Base-by-base conservation (phyloP, 257 asterid species). In the Salvia miltiorrhiza region DNA sequence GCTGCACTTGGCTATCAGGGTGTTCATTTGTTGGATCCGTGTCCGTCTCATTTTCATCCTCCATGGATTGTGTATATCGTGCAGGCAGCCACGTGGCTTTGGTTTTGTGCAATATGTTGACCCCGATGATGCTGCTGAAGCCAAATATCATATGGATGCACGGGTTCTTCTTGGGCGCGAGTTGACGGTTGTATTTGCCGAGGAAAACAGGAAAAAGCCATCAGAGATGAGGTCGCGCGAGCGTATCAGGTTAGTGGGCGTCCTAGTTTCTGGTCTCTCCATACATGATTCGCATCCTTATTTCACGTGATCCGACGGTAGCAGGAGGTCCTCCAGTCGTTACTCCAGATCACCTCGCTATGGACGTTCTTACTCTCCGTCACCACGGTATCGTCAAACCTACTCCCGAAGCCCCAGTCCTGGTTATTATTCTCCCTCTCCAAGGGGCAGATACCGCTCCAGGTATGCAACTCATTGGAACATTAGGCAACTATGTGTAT, bases 81-180 rank as follows among this genome's bases (percentile, higher is more conserved):
- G 76, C 91, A 89, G 96, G 66, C 87, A 87, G 67, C 93, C 93
- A 0, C 85, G 97, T 9, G 97, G 95, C 12, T 91, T 91, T 85
- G 97, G 97, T 54, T 90, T 90, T 68, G 96, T 90, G 65, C 96
- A 90, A 66, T 90, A 55, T 65, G 54, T 88, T 39, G 81, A 88
- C 72, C 92, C 96, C 5, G 90, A 71, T 40, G 97, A 88, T 85
- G 96, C 95, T 44, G 90, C 90, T 17, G 97, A 91, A 20, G 96
- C 96, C 39, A 91, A 89, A 73, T 84, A 89, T 72, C 45, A 68
- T 32, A 75, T 75, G 75, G 75, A 75, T 21, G 79, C 75, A 10
- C 92, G 80, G 82, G 48, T 82, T 62, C 74, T 87, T 67, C 90
- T 63, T 6, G 92, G 92, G 14, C 84, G 90, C 7, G 90, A 89